Conservation (phyloP, 192 early-diverging fungal species). For the Coemansia sp. region DNA sequence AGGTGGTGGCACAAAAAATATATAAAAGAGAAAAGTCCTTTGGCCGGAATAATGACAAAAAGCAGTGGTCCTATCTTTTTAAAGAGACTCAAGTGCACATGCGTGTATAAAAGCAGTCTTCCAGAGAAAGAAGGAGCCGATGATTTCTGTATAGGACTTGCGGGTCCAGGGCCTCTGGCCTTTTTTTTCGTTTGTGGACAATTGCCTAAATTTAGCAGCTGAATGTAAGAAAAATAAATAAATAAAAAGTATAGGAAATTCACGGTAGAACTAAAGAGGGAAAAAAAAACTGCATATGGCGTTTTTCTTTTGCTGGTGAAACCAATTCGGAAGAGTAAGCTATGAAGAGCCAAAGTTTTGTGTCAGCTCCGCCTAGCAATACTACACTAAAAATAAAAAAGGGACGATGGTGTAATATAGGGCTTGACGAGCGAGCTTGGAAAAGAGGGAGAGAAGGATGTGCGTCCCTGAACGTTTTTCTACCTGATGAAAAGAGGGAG, state of each 20-base stretch:
- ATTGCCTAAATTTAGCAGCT: constrained; percentile 3
- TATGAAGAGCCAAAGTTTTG: too few species aligned
- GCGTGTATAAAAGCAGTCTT: neutral
- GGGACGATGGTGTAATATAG: neutral
- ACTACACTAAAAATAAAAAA: neutral
- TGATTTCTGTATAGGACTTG: neutral
- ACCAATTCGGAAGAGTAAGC: too few species aligned
- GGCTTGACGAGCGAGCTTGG: neutral
- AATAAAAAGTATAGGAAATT: neutral
- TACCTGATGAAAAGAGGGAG: neutral
- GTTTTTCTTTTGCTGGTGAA: too few species aligned
- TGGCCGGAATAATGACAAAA: neutral
- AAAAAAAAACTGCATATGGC: neutral
- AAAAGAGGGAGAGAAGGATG: neutral
- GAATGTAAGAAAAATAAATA: neutral
- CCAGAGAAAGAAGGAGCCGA: neutral
- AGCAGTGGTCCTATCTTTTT: neutral
- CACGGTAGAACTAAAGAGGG: neutral
- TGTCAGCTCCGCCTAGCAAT: neutral
- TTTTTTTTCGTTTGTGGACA: neutral
- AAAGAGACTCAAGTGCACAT: neutral
- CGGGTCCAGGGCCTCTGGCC: neutral
- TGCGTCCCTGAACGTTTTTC: neutral
- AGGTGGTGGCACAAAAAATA: neutral
- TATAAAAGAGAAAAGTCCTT: neutral